A percentile compares a stretch with the other conserved stretches of the same genome.
These are phyloP conservation scores for Xylariaceae sp. DNA, from an alignment of 2,329 filamentous ascomycete species.

Conservation along the genomic window DNA sequence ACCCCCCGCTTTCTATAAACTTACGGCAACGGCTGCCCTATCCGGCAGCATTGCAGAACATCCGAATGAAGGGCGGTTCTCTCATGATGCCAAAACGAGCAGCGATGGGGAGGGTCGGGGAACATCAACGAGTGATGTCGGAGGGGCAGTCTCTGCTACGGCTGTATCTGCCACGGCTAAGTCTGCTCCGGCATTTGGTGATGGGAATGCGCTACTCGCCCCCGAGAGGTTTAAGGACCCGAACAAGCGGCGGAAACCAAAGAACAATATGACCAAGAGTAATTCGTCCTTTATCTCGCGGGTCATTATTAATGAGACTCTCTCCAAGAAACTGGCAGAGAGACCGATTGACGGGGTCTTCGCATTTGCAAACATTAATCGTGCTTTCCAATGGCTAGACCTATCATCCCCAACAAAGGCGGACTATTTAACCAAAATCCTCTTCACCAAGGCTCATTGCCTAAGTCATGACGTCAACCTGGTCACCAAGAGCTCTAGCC, in stretches of 20 bases:
- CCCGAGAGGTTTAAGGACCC: conserved; percentile 70
- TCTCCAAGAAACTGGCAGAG: conserved; percentile 80
- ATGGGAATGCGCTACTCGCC: conserved; percentile 78
- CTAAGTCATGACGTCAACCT: conserved; percentile 92
- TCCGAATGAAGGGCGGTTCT: conserved; percentile 64
- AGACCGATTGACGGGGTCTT: conserved; percentile 80
- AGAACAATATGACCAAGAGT: conserved; percentile 98
- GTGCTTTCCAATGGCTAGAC: conserved; percentile 96
- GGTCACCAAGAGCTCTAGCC: conserved; percentile 76
- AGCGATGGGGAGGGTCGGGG: conserved; percentile 61
- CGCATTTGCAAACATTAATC: conserved; percentile 93
- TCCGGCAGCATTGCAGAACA: conserved; percentile 65
- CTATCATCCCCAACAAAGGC: conserved; percentile 78
- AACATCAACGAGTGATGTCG: conserved; percentile 58
- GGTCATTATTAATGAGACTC: conserved; percentile 85
- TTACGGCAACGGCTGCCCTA: conserved; percentile 57
- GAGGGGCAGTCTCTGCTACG: conserved; percentile 47
- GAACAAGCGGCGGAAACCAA: conserved; percentile 87
- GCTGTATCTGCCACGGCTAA: conserved; percentile 50
- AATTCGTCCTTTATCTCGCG: conserved; percentile 98
- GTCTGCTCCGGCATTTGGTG: conserved; percentile 76
- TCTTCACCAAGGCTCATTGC: conserved; percentile 96
- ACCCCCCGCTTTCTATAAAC: conserved; percentile 61
- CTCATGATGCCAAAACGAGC: conserved; percentile 63
- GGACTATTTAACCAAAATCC: conserved; percentile 91